phyloP scores from a whole-genome alignment of 2,329 filamentous ascomycete species.

The Ophiostoma perfectum region DNA sequence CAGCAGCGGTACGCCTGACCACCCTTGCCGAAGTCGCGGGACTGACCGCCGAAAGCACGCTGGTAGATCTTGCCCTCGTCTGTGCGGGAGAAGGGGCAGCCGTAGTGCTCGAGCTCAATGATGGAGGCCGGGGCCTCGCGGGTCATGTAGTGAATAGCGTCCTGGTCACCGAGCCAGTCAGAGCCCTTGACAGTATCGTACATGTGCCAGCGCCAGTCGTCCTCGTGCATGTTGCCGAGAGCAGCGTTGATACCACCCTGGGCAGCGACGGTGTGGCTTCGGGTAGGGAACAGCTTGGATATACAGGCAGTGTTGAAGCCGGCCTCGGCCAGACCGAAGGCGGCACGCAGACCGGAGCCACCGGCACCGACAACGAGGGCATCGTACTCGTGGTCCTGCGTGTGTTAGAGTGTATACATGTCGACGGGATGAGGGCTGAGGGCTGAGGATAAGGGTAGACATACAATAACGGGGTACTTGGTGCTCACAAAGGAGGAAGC shows the following conservation, averaged over 20 bases:
- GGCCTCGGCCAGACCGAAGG: constrained; percentile 80
- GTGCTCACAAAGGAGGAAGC: constrained; percentile 77
- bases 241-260: constrained; percentile 85
- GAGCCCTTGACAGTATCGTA: constrained; percentile 98
- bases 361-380: constrained; percentile 87
- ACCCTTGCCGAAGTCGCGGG: constrained; percentile 89
- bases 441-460: constrained; percentile 30
- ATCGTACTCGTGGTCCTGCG: constrained; percentile 94
- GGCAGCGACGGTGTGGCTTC: constrained; percentile 77
- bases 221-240: constrained; percentile 92
- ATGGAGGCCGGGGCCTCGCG: constrained; percentile 86
- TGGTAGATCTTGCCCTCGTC: constrained; percentile 98
- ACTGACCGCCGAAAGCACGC: constrained; percentile 96
- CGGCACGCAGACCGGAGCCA: constrained; percentile 73
- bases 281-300: constrained; percentile 78
- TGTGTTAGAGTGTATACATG: neutral
- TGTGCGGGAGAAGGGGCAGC: constrained; percentile 92
- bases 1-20: constrained; percentile 97
- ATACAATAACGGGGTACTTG: constrained; percentile 91
- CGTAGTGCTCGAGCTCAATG: constrained; percentile 94
- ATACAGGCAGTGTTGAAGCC: constrained; percentile 89
- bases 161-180: constrained; percentile 95
- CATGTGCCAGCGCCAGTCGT: constrained; percentile 99
- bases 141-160: constrained; percentile 98
- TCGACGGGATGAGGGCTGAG: neutral